Conservation (phyloP, 306 rosid genomes). For the Cyamopsis tetragonoloba region DNA sequence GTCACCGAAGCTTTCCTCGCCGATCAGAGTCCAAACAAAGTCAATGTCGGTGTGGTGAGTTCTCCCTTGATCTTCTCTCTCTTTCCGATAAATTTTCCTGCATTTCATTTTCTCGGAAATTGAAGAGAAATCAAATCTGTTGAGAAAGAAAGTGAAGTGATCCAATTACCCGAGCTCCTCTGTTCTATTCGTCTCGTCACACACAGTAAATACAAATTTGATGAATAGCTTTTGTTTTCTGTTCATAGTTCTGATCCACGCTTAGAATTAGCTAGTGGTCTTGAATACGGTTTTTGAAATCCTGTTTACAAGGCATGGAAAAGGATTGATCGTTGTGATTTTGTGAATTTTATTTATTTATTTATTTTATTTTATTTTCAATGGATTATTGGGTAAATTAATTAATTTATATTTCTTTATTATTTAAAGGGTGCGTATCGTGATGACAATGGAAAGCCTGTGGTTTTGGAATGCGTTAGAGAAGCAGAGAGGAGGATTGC, state of each 20-base stretch:
- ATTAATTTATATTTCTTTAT: constrained; percentile 10
- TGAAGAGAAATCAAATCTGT: not conserved
- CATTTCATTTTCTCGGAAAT: not conserved
- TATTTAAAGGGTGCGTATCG: constrained; percentile 85
- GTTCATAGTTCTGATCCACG: not conserved
- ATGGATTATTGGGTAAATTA: not conserved
- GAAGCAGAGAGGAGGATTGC: constrained; percentile 92
- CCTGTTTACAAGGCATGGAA: not conserved
- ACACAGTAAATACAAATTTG: not conserved
- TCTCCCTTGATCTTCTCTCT: not conserved
- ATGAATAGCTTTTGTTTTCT: not conserved
- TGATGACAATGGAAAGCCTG: constrained; percentile 86
- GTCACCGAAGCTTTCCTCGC: constrained; percentile 94
- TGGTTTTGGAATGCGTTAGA: constrained; percentile 84
- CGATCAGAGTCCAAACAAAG: constrained; percentile 83
- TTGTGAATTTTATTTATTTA: not conserved
- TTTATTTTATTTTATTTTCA: not conserved
- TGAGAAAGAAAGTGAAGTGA: not conserved
- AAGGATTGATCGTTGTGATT: not conserved
- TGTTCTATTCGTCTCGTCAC: constrained; percentile 17
- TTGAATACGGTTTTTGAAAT: not conserved
- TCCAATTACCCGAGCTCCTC: not conserved
- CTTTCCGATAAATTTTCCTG: not conserved
- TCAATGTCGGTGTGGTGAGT: constrained; percentile 95
- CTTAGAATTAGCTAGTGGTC: not conserved